These are phyloP conservation scores for Miscanthus sacchariflorus DNA, from an alignment of 202 grass and related monocot genomes.

Conservation along the genomic window DNA sequence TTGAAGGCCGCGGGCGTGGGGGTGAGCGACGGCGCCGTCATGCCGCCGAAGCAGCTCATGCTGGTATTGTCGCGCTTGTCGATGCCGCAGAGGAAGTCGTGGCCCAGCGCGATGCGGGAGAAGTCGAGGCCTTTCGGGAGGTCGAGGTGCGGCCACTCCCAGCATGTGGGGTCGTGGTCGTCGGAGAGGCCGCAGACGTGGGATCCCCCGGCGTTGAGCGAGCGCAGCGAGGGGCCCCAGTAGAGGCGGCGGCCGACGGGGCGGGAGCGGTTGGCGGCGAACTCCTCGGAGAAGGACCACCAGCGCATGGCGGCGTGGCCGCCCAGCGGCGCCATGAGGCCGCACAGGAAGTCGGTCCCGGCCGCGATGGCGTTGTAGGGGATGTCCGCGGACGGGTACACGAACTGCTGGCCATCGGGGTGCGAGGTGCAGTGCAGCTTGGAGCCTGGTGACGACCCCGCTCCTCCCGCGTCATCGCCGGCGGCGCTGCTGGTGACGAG, in stretches of 20 bases:
- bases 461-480: not conserved
- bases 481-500: conserved; percentile 31
- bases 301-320: conserved; percentile 73
- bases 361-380: conserved; percentile 75
- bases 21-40: not conserved
- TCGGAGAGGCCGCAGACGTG: conserved; percentile 71
- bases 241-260: conserved; percentile 65
- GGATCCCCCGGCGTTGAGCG: conserved; percentile 61
- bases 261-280: conserved; percentile 30
- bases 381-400: conserved; percentile 49
- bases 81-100: conserved; percentile 81
- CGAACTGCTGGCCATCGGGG: conserved; percentile 24
- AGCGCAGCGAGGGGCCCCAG: conserved; percentile 58
- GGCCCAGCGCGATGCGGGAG: conserved; percentile 63
- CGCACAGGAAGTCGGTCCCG: conserved; percentile 63
- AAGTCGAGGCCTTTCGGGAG: conserved; percentile 56
- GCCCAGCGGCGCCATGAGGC: conserved; percentile 56
- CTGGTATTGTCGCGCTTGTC: not conserved
- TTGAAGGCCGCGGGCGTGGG: not conserved
- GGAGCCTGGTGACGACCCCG: not conserved
- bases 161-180: conserved; percentile 57
- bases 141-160: conserved; percentile 52
- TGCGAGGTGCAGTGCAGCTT: conserved; percentile 62
- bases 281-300: conserved; percentile 72
- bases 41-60: conserved; percentile 51